Conservation (phyloP, 306 rosid genomes). For the Lablab purpureus region DNA sequence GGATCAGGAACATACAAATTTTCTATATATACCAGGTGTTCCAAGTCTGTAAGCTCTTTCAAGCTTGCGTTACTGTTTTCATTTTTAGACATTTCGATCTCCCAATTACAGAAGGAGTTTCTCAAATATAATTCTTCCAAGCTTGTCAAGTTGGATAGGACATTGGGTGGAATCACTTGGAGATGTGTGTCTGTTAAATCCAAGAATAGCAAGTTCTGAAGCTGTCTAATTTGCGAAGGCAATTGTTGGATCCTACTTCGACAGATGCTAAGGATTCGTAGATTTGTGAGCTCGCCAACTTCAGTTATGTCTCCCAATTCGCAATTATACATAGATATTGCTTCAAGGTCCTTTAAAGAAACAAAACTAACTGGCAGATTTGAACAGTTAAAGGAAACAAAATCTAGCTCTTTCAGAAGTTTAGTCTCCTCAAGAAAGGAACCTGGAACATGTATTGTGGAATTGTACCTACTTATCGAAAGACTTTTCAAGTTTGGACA, state of each 20-base stretch:
- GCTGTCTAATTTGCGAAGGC: not conserved
- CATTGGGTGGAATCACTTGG: not conserved
- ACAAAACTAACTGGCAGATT: not conserved
- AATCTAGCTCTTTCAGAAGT: not conserved
- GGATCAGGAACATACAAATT: constrained; percentile 18
- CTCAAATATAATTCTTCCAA: constrained; percentile 25
- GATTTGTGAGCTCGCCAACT: not conserved
- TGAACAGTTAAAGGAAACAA: not conserved
- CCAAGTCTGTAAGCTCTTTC: constrained; percentile 1
- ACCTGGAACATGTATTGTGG: not conserved
- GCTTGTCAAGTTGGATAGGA: not conserved
- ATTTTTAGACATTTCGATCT: not conserved
- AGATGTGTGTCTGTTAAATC: not conserved
- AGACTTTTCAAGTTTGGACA: constrained; percentile 8
- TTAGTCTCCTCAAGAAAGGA: constrained; percentile 17
- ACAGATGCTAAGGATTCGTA: not conserved
- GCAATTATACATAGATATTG: not conserved
- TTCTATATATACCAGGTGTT: not conserved
- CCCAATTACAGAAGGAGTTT: constrained; percentile 2
- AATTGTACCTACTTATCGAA: not conserved
- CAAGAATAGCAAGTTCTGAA: not conserved
- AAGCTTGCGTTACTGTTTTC: constrained; percentile 7
- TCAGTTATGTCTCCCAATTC: not conserved
- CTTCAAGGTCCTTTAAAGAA: not conserved
- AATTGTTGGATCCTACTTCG: not conserved